Base-by-base conservation (phyloP, 345 rosid species). In the Aethionema arabicum region DNA sequence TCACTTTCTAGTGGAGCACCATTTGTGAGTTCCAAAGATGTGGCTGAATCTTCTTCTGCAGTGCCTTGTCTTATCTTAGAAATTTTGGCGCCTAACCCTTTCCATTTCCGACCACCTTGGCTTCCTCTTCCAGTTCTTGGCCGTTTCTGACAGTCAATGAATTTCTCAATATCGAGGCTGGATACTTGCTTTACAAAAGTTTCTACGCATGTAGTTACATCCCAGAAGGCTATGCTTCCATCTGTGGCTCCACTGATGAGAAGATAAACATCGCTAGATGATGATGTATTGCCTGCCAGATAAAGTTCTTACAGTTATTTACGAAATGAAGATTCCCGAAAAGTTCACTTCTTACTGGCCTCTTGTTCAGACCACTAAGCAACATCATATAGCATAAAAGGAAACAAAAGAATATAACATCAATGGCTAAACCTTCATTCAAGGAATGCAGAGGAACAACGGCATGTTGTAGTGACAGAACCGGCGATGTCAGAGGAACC, bases 71-170 rank as follows among this genome's bases (percentile, higher is more conserved):
- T 53, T 74, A 53, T 74, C 46, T 69, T 78, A 15, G 63, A 61
- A 32, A 48, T 44, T 54, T 63, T 64, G 41, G 66, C 21, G 60
- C 72, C 69, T 52, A 80, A 69, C 4, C 80, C 72, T 74, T 82
- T 78, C 96, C 96, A 82, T 81, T 83, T 76, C 66, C 96, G 77
- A 65, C 97, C 99, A 70, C 97, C 96, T 69, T 85, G 97, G 73
- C 96, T 93, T 78, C 97, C 97, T 68, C 99, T 84, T 43, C 97
- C 96, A 12, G 95, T 93, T 52, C 85, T 82, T 27, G 99, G 97
- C 48, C 95, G 81, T 78, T 78, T 80, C 61, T 76, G 90, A 72
- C 78, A 79, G 67, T 83, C 86, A 56, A 73, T 76, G 62, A 80
- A 75, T 37, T 79, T 83, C 56, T 78, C 88, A 21, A 75, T 63